Percentiles rank a stretch among this genome's conserved stretches.
phyloP scores from a whole-genome alignment of 2,329 filamentous ascomycete species.

The Ilyonectria sp. region DNA sequence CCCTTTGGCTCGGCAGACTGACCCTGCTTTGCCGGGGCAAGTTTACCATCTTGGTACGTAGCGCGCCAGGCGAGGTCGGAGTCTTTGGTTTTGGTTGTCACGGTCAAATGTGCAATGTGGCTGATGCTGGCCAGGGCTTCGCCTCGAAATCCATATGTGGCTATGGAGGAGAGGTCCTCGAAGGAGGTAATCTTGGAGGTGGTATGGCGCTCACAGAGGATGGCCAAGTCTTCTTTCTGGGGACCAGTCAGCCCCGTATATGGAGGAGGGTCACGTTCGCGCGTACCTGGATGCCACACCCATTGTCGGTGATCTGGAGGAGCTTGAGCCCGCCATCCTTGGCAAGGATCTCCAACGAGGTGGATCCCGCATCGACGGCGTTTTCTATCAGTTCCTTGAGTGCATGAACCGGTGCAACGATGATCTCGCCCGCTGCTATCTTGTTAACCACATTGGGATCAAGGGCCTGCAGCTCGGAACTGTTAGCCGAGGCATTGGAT shows the following conservation, averaged over 20 bases:
- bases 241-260: constrained; percentile 31
- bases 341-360: constrained; percentile 88
- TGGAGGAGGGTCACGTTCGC: constrained; percentile 40
- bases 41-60: constrained; percentile 86
- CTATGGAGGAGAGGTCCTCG: constrained; percentile 90
- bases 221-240: constrained; percentile 90
- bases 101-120: constrained; percentile 95
- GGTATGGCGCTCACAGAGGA: constrained; percentile 95
- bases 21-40: constrained; percentile 88
- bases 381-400: constrained; percentile 98
- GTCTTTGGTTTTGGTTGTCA: constrained; percentile 93
- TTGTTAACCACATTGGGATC: constrained; percentile 97
- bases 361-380: constrained; percentile 96
- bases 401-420: constrained; percentile 95
- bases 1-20: constrained; percentile 89
- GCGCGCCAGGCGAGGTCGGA: constrained; percentile 93
- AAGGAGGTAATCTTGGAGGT: constrained; percentile 96
- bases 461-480: constrained; percentile 73
- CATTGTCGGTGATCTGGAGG: constrained; percentile 97
- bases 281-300: constrained; percentile 89
- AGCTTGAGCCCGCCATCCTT: constrained; percentile 97
- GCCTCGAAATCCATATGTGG: constrained; percentile 97
- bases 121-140: constrained; percentile 98
- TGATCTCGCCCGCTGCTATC: constrained; percentile 98
- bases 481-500: constrained; percentile 25